phyloP scores from a whole-genome alignment of 768 basidiomycete species.

The Mycena latifolia region DNA sequence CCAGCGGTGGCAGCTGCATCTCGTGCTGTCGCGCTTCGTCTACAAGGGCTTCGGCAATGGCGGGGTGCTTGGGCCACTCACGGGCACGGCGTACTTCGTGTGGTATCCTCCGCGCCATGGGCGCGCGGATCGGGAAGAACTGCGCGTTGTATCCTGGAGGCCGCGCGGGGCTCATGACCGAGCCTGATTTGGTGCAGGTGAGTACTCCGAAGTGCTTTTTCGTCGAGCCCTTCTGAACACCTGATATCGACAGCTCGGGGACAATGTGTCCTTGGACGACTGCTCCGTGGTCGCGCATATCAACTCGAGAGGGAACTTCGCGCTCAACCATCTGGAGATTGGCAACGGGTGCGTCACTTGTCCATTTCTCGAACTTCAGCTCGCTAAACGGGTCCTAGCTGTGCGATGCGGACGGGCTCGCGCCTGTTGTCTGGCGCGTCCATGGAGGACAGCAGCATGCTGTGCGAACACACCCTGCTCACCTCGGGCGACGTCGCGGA shows the following conservation, averaged over 20 bases:
- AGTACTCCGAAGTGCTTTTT: background rate
- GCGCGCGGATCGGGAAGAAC: conserved; percentile 57
- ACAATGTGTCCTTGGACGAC: conserved; percentile 57
- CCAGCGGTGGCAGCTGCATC: conserved; percentile 63
- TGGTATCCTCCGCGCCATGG: conserved; percentile 60
- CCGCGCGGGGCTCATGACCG: conserved; percentile 58
- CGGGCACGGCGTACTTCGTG: conserved; percentile 56
- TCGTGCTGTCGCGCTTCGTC: conserved; percentile 49
- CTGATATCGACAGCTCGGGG: conserved; percentile 47
- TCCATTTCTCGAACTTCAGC: background rate
- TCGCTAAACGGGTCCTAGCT: conserved; percentile 37
- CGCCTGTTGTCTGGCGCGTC: conserved; percentile 61
- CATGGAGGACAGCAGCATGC: conserved; percentile 62
- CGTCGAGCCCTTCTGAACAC: background rate
- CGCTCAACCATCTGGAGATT: conserved; percentile 55
- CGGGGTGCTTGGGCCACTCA: conserved; percentile 53
- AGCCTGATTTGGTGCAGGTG: conserved; percentile 60
- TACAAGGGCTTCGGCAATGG: conserved; percentile 55
- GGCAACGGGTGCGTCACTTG: conserved; percentile 46
- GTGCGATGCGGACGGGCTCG: conserved; percentile 58
- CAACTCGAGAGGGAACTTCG: conserved; percentile 59
- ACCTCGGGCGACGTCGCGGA: conserved; percentile 62
- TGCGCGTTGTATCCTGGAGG: conserved; percentile 57
- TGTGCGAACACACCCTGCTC: conserved; percentile 60
- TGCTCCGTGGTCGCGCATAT: conserved; percentile 63